These are phyloP conservation scores for Didymellaceae sp. DNA, from an alignment of 2,329 filamentous ascomycete genomes.

Conservation along the genomic window DNA sequence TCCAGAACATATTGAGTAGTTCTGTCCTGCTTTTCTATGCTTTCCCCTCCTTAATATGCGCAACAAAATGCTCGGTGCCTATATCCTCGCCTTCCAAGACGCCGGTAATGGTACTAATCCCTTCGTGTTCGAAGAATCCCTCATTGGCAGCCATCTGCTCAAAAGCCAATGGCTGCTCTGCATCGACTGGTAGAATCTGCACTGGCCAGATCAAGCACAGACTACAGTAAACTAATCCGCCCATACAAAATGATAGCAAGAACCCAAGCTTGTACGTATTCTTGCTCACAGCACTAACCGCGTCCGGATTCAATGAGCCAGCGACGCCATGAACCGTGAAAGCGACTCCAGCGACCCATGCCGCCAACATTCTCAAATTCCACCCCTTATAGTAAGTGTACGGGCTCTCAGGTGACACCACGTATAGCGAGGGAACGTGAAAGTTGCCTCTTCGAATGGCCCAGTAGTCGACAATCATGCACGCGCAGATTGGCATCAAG, in stretches of 20 bases:
- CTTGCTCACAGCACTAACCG: slow-evolving; percentile 23
- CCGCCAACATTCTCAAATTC: slow-evolving; percentile 29
- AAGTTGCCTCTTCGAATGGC: slow-evolving; percentile 27
- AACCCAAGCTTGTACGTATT: slow-evolving; percentile 31
- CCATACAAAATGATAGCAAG: slow-evolving; percentile 23
- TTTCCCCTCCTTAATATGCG: too few species aligned
- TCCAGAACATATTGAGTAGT: too few species aligned
- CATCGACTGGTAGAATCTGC: slow-evolving; percentile 18
- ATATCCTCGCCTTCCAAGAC: slow-evolving; percentile 23
- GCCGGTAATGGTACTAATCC: slow-evolving; percentile 21
- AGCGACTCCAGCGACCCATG: slow-evolving; percentile 26
- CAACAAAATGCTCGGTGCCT: slow-evolving; percentile 17
- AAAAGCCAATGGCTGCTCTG: slow-evolving; percentile 18
- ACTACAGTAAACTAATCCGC: slow-evolving; percentile 22
- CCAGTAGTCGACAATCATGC: slow-evolving; percentile 31
- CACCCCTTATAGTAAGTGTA: slow-evolving; percentile 30
- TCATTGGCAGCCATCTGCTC: slow-evolving; percentile 24
- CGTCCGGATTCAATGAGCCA: slow-evolving; percentile 21
- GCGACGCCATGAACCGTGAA: slow-evolving; percentile 29
- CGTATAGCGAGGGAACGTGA: slow-evolving; percentile 27
- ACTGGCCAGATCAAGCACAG: slow-evolving; percentile 25
- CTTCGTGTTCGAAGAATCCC: slow-evolving; percentile 27
- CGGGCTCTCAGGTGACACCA: slow-evolving; percentile 13
- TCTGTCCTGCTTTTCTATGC: not conserved
- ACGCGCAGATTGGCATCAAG: slow-evolving; percentile 33